Base-by-base conservation (phyloP, 2,329 filamentous ascomycete species). In the Ceratocystis smalleyi region DNA sequence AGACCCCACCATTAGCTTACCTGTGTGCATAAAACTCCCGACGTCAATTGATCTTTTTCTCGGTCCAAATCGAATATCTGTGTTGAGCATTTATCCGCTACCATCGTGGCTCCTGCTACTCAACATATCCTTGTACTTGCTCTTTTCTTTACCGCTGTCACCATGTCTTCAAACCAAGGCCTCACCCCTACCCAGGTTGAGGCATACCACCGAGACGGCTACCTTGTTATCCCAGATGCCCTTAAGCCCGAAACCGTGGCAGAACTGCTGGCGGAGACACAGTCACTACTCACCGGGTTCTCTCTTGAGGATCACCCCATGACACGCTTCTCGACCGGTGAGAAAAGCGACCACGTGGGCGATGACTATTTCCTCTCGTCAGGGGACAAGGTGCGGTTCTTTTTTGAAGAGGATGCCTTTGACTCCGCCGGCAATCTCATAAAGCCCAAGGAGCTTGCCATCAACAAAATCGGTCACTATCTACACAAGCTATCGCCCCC, bases 391-490 rank as follows among this genome's bases (percentile, higher is more conserved):
- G 79, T 97, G 67, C 87, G 91, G 66, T 97, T 95, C 81, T 97
- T 97, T 81, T 95, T 97, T 75, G 92, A 97, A 75, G 90, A 95
- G 75, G 91, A 94, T 75, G 92, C 92, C 68, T 92, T 96, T 73
- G 79, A 86, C 70, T 69, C 77, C 8, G 70, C 75, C 0, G 86
- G 88, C 47, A 75, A 77, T 1, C 82, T 97, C 2, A 77, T 76
- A 10, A 91, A 91, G 69, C 89, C 91, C 47, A 95, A 95, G 74
- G 79, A 87, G 67, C 82, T 80, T 63, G 89, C 94, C 64, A 88
- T 99, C 72, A 99, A 97, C 78, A 89, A 91, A 76, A 90, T 91
- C 71, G 87, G 89, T 1, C 87, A 95, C 73, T 84, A 84, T 69
- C 79, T 95, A 64, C 87, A 95, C 75, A 76, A 76, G 6, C 77